Evolutionary conservation across 306 rosid genomes (phyloP).

Genomic region (Abrus pulchellus): DNA sequence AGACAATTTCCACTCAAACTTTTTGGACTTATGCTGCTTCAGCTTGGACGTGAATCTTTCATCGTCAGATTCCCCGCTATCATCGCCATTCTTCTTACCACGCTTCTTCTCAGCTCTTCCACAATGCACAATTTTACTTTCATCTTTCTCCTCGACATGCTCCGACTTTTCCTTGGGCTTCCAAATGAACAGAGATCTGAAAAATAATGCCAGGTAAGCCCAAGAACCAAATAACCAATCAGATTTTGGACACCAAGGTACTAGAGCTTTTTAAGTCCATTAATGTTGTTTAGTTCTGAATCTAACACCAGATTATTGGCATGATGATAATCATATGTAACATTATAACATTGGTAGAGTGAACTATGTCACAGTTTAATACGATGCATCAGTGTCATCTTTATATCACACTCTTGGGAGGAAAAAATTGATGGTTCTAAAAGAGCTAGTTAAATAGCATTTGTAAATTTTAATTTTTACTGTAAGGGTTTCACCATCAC

Average conservation of each 20-base stretch:
- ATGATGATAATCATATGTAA: not conserved
- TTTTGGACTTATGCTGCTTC: slow-evolving; percentile 57
- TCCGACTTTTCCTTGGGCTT: slow-evolving; percentile 77
- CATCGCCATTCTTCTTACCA: slow-evolving; percentile 55
- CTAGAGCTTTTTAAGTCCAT: slow-evolving; percentile 8
- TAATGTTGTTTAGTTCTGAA: slow-evolving; percentile 6
- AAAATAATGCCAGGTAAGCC: slow-evolving; percentile 22
- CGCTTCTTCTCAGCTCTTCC: slow-evolving; percentile 62
- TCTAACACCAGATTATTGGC: not conserved
- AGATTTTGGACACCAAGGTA: not conserved
- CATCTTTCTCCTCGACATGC: slow-evolving; percentile 65
- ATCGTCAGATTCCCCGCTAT: slow-evolving; percentile 69
- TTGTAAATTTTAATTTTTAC: not conserved
- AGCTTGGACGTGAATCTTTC: slow-evolving; percentile 62
- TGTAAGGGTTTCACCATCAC: not conserved
- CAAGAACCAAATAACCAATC: slow-evolving; percentile 27
- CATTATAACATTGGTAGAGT: not conserved
- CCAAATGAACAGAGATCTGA: slow-evolving; percentile 94
- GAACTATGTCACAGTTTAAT: not conserved
- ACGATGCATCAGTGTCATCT: not conserved
- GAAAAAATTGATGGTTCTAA: not conserved
- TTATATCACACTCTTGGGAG: not conserved
- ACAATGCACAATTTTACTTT: slow-evolving; percentile 64
- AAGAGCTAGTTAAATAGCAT: not conserved
- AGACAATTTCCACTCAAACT: slow-evolving; percentile 45